Conservation (phyloP, 371 early-diverging fungal genomes). For the Mucor piriformis region DNA sequence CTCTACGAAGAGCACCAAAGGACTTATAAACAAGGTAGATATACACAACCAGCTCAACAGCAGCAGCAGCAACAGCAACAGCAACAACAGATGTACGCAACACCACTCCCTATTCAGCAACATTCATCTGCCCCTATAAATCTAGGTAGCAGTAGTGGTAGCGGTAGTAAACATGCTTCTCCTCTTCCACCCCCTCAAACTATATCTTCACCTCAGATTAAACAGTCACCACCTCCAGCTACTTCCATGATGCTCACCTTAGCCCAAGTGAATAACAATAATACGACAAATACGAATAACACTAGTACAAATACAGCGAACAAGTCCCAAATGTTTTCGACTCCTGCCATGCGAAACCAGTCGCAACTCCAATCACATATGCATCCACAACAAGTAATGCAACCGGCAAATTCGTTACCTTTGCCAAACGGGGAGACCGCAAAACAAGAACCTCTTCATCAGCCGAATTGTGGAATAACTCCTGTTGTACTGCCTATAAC, state of each 20-base stretch:
- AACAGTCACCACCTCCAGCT: slow-evolving; percentile 18
- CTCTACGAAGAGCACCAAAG: slow-evolving; percentile 29
- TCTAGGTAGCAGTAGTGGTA: slow-evolving; percentile 3
- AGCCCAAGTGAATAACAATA: slow-evolving; percentile 5
- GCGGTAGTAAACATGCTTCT: slow-evolving; percentile 10
- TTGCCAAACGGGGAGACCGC: slow-evolving; percentile 5
- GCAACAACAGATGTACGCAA: slow-evolving; percentile 10
- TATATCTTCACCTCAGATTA: slow-evolving; percentile 19
- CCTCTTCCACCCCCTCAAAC: slow-evolving; percentile 13
- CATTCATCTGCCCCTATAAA: slow-evolving; percentile 19
- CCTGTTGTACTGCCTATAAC: not conserved
- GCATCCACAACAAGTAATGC: slow-evolving; percentile 14
- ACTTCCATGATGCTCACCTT: slow-evolving; percentile 15
- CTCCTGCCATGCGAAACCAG: slow-evolving; percentile 30
- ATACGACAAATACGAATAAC: slow-evolving; percentile 9
- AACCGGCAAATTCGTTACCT: slow-evolving; percentile 9
- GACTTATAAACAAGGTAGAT: slow-evolving; percentile 21
- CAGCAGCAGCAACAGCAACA: slow-evolving; percentile 16
- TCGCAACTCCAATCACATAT: slow-evolving; percentile 37
- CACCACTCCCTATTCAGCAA: slow-evolving; percentile 4
- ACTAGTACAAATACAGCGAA: not conserved
- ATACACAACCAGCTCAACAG: slow-evolving; percentile 5
- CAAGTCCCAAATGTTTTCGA: not conserved
- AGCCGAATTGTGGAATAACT: too few species aligned
- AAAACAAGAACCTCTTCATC: not conserved